Evolutionary conservation across 1,284 basidiomycete genomes (phyloP), one percentile per base, ranked within the genome.

Genomic region (Pseudozyma sp.): DNA sequence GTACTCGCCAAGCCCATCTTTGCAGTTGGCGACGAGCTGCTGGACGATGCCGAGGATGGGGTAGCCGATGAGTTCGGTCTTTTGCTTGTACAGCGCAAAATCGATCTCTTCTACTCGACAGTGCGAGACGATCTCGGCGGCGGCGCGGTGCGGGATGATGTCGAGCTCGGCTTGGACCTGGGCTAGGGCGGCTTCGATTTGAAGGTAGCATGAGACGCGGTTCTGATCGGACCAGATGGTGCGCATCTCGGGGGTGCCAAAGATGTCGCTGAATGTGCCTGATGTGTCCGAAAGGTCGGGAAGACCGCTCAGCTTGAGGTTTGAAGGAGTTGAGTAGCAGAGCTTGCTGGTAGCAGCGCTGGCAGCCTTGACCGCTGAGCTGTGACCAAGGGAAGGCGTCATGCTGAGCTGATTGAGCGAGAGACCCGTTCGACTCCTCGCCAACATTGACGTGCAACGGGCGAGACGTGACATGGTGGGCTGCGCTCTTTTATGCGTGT

Each of bases 201-300:
- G 33, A 31, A 48, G 47, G n/a, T 48, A 48, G 47, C 47, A 48
- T 3, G 47, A 31, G 7, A 48, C 47, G 11, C 47, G 47, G n/a
- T 48, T 48, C 47, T 48, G 47, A n/a, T 48, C 47, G n/a, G 47
- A 48, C 47, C 47, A 48, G 47, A 48, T 48, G 11, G 31, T 33
- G 47, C 47, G 47, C 47, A 48, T 48, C 31, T 48, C 16, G 8
- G 33, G 47, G 3, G 47, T 48, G 7, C 47, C 47, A 19, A 48
- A 48, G 33, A 48, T 35, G 33, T 48, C 47, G 47, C 47, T 48
- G 33, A 48, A 19, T n/a, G 47, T 48, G 31, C 47, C 47, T 8
- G 47, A 31, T 6, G 47, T 35, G 33, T 48, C 47, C 11, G 47
- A 48, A 16, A 48, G 47, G 33, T 48, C 47, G 8, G 47, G 33